Conservation (phyloP, 441 rosid genomes). For the Syzygium syzygioides region DNA sequence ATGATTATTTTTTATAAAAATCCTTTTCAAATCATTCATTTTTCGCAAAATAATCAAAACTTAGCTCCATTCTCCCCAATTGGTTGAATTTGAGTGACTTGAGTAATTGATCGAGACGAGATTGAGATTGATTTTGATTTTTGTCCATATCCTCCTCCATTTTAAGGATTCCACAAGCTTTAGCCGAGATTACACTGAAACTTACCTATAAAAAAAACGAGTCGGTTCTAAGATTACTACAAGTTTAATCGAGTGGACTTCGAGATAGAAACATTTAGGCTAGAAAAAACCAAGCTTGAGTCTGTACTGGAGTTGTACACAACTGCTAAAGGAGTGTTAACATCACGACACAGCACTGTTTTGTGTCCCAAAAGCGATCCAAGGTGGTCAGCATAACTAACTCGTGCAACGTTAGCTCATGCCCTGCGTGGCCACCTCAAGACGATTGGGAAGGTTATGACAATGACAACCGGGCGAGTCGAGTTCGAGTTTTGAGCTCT, state of each 20-base stretch:
- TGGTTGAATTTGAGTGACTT: background rate
- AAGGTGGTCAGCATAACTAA: too few species aligned
- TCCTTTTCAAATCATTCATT: rapidly evolving
- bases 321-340: background rate
- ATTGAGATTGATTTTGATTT: background rate
- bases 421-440: rapidly evolving
- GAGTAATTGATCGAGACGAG: background rate
- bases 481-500: background rate
- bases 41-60: rapidly evolving
- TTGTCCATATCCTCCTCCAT: too few species aligned
- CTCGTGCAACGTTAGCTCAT: rapidly evolving
- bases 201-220: too few species aligned
- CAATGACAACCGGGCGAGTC: background rate
- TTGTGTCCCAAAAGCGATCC: background rate
- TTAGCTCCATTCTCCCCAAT: background rate
- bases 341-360: rapidly evolving
- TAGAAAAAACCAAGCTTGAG: background rate
- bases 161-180: too few species aligned
- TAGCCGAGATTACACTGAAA: too few species aligned
- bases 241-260: background rate
- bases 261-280: background rate
- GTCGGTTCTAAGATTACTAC: background rate
- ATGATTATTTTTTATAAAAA: rapidly evolving
- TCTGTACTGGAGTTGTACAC: background rate
- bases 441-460: background rate